Evolutionary conservation across 768 basidiomycete species (phyloP).

Genomic region (Candolleomyces efflorescens): DNA sequence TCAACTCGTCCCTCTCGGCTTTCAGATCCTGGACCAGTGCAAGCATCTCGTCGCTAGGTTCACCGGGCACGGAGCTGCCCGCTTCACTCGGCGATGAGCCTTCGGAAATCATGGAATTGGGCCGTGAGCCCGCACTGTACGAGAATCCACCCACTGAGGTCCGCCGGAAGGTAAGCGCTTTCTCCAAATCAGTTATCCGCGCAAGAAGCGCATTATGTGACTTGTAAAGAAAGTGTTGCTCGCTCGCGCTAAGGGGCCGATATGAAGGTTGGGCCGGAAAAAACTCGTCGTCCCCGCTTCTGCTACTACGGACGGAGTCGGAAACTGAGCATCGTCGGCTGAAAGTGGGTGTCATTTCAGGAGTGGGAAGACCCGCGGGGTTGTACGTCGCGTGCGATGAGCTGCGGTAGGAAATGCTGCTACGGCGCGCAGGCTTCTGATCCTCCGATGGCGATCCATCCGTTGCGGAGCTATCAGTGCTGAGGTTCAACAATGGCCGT

Average conservation of each 20-base stretch:
- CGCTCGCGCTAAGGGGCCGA: slow-evolving; percentile 61
- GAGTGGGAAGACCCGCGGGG: slow-evolving; percentile 56
- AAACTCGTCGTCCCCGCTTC: slow-evolving; percentile 38
- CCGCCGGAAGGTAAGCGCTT: slow-evolving; percentile 48
- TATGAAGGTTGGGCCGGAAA: slow-evolving; percentile 35
- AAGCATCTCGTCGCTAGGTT: slow-evolving; percentile 76
- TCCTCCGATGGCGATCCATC: slow-evolving; percentile 26
- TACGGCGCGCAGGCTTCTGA: slow-evolving; percentile 43
- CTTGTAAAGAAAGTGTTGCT: slow-evolving; percentile 84
- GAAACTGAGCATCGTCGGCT: slow-evolving; percentile 28
- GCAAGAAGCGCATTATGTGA: slow-evolving; percentile 79
- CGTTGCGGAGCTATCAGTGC: slow-evolving; percentile 19
- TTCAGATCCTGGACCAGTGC: slow-evolving; percentile 74
- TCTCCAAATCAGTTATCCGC: slow-evolving; percentile 79
- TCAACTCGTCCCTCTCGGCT: slow-evolving; percentile 84
- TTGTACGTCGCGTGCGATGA: slow-evolving; percentile 37
- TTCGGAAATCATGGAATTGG: slow-evolving; percentile 48
- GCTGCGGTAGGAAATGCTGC: slow-evolving; percentile 73
- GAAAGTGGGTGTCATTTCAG: slow-evolving; percentile 67
- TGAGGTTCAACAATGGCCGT: slow-evolving; percentile 35
- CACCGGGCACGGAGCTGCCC: slow-evolving; percentile 21
- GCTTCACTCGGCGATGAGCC: slow-evolving; percentile 28
- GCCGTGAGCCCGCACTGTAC: slow-evolving; percentile 40
- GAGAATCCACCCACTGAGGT: slow-evolving; percentile 28
- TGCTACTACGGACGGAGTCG: slow-evolving; percentile 25